Evolutionary conservation across 2,329 filamentous ascomycete species (phyloP).

Genomic region (Coleophoma cylindrospora): DNA sequence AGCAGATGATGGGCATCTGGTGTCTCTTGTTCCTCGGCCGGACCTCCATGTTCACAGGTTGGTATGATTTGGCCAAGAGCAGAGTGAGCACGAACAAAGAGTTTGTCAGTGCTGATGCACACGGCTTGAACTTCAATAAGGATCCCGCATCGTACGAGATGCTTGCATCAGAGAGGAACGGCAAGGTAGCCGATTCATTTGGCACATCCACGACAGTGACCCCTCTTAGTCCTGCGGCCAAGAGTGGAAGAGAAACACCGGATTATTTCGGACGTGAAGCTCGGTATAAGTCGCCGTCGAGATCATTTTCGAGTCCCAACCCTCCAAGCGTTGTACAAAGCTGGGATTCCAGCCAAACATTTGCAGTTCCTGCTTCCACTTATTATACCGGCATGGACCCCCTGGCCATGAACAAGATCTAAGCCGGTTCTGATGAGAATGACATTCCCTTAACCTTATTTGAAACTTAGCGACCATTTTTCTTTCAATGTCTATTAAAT

Average conservation of each 20-base stretch:
- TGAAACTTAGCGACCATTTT: constrained; percentile 1
- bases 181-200: constrained; percentile 23
- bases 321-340: constrained; percentile 24
- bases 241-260: constrained; percentile 23
- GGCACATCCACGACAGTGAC: constrained; percentile 12
- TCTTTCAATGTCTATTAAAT: background rate
- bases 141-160: constrained; percentile 75
- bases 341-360: constrained; percentile 20
- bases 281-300: constrained; percentile 37
- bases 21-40: constrained; percentile 76
- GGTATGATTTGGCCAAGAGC: constrained; percentile 60
- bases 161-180: constrained; percentile 45
- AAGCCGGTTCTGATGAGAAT: constrained; percentile 4
- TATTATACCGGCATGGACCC: constrained; percentile 20
- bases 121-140: constrained; percentile 41
- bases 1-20: constrained; percentile 78
- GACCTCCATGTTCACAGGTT: constrained; percentile 79
- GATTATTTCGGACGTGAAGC: constrained; percentile 37
- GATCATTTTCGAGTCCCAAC: constrained; percentile 42
- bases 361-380: constrained; percentile 10
- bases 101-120: constrained; percentile 79
- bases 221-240: constrained; percentile 18
- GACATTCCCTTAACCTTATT: constrained; percentile 1
- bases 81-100: constrained; percentile 58
- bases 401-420: constrained; percentile 24